These are phyloP conservation scores for Elaeis oleifera DNA, from an alignment of 202 grass and related monocot species.

Conservation along the genomic window DNA sequence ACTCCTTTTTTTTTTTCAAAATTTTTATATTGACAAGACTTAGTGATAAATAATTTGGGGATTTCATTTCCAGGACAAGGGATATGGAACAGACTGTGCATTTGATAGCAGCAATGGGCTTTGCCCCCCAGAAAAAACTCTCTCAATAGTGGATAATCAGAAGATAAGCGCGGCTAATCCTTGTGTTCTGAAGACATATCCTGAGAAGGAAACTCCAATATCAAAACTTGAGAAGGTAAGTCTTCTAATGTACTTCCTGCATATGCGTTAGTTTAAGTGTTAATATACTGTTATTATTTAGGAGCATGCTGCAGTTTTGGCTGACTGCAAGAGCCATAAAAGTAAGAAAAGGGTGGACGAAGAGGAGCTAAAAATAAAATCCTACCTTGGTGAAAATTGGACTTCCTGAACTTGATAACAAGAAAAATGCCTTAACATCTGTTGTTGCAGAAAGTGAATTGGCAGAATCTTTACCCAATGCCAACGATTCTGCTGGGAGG, in stretches of 20 bases:
- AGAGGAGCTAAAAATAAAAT: constrained; percentile 67
- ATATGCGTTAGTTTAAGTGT: too few species aligned
- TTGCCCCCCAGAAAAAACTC: constrained; percentile 25
- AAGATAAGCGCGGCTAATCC: too few species aligned
- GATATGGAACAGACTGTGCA: constrained; percentile 24
- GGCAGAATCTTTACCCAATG: constrained; percentile 24
- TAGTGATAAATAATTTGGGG: constrained; percentile 5
- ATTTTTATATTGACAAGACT: constrained; percentile 7
- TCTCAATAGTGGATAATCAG: background rate
- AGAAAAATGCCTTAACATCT: constrained; percentile 29
- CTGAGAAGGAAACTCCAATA: too few species aligned
- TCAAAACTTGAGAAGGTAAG: too few species aligned
- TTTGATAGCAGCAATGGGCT: constrained; percentile 24
- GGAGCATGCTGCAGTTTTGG: constrained; percentile 37
- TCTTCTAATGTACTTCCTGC: too few species aligned
- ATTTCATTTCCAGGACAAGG: constrained; percentile 39
- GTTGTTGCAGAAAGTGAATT: constrained; percentile 32
- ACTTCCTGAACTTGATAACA: constrained; percentile 35
- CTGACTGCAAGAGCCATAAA: constrained; percentile 40
- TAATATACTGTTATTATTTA: constrained; percentile 21
- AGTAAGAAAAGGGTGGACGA: constrained; percentile 72
- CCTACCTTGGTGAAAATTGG: constrained; percentile 30
- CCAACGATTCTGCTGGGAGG: constrained; percentile 15
- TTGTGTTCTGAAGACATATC: too few species aligned
- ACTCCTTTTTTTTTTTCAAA: too few species aligned